Conservation (phyloP, 495 filamentous ascomycete species). For the Neurospora sp. region DNA sequence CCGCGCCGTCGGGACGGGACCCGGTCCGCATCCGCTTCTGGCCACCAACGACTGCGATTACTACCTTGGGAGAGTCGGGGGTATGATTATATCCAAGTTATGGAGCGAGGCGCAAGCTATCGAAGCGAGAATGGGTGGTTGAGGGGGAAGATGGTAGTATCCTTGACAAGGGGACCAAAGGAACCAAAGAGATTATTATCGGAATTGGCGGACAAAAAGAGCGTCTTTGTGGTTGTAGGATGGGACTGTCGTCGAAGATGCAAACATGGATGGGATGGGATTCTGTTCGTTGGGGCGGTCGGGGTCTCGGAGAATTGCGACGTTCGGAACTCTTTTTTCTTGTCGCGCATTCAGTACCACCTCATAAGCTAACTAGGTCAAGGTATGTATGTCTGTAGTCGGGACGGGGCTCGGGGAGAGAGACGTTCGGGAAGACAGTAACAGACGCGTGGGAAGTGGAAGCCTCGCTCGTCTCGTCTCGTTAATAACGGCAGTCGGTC, state of each 20-base stretch:
- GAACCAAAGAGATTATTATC: background rate
- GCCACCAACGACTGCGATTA: background rate
- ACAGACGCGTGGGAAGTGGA: background rate
- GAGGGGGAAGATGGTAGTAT: background rate
- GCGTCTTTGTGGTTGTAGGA: background rate
- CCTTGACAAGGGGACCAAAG: background rate
- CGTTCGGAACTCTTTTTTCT: background rate
- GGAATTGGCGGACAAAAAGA: background rate
- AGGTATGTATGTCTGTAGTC: background rate
- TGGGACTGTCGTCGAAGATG: background rate
- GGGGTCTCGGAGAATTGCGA: background rate
- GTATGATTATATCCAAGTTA: background rate
- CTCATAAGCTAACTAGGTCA: background rate
- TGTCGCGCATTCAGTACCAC: background rate
- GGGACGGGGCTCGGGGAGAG: background rate
- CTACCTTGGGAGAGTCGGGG: background rate
- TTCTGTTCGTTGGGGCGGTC: background rate
- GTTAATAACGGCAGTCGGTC: background rate
- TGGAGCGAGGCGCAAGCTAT: background rate
- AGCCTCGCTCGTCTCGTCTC: background rate
- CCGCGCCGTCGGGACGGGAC: constrained; percentile 12
- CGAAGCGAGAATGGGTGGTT: background rate
- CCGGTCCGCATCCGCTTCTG: constrained; percentile 17
- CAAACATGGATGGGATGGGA: background rate
- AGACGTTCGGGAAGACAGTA: background rate